These are phyloP conservation scores for Penicillium egyptiacum DNA, from an alignment of 495 filamentous ascomycete genomes.

Conservation along the genomic window DNA sequence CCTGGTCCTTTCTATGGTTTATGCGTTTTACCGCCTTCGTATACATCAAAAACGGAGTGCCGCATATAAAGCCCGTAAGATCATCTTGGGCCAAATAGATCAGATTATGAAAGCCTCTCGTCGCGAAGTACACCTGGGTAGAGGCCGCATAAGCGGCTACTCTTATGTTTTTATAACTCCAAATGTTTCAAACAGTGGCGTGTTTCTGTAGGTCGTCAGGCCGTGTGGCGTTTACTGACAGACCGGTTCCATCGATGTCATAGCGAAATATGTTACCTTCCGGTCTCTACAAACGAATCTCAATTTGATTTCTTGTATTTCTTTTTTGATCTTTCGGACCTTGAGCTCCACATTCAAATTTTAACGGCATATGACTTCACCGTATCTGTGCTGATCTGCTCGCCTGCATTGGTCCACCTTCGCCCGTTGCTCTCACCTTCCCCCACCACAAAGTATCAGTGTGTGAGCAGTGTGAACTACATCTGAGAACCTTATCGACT, in stretches of 20 bases:
- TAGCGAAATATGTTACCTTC: conserved; percentile 21
- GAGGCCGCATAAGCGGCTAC: too few species aligned
- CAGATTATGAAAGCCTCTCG: too few species aligned
- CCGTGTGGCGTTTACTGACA: conserved; percentile 29
- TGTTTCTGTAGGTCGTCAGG: conserved; percentile 9
- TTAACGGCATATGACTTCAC: conserved; percentile 13
- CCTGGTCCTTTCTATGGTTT: too few species aligned
- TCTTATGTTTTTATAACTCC: not conserved
- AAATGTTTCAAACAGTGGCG: not conserved
- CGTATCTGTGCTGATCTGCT: conserved; percentile 12
- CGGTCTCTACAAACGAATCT: not conserved
- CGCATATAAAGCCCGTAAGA: too few species aligned
- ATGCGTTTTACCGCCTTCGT: too few species aligned
- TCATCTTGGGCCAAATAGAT: too few species aligned
- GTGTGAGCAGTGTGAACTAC: conserved; percentile 6
- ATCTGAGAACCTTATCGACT: conserved; percentile 2
- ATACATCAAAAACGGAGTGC: too few species aligned
- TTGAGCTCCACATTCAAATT: conserved; percentile 4
- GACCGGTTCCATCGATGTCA: conserved; percentile 37
- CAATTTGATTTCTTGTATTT: not conserved
- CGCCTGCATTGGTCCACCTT: conserved; percentile 24
- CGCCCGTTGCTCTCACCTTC: conserved; percentile 18
- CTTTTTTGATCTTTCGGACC: not conserved
- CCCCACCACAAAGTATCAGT: conserved; percentile 28
- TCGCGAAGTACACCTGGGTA: too few species aligned